Conservation (phyloP, 176 grass and related monocot genomes). For the Coix lacrymajobi region DNA sequence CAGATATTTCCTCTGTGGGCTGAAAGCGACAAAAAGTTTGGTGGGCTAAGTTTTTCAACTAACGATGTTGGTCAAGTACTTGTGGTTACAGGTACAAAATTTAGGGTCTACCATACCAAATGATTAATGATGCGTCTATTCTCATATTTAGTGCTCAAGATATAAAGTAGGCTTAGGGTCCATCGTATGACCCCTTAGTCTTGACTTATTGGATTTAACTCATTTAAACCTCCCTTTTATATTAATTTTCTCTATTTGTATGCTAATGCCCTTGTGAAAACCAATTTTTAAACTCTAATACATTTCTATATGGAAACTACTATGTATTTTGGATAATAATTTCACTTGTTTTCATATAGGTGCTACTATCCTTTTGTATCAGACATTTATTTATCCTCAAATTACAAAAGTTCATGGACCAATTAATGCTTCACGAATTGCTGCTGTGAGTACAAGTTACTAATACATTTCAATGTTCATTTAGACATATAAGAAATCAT, state of each 20-base stretch:
- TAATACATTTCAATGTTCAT: slow-evolving; percentile 2
- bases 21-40: neutral
- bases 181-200: too few relatives aligned
- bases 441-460: slow-evolving; percentile 21
- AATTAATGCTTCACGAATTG: slow-evolving; percentile 31
- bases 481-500: neutral
- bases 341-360: slow-evolving; percentile 17
- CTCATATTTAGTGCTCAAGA: neutral
- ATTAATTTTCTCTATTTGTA: too few relatives aligned
- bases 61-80: neutral
- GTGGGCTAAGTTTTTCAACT: neutral
- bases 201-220: too few relatives aligned
- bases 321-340: too few relatives aligned
- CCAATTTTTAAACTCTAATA: too few relatives aligned
- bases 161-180: neutral
- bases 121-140: neutral
- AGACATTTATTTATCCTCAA: slow-evolving; percentile 35
- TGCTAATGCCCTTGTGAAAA: too few relatives aligned
- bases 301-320: too few relatives aligned
- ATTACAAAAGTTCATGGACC: slow-evolving; percentile 31
- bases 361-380: slow-evolving; percentile 34
- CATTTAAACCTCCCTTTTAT: too few relatives aligned
- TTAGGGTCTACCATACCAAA: neutral
- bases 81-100: neutral
- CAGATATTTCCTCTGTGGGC: neutral